Base-by-base conservation (phyloP, 1,284 basidiomycete genomes). In the Boletus semigastroideus region DNA sequence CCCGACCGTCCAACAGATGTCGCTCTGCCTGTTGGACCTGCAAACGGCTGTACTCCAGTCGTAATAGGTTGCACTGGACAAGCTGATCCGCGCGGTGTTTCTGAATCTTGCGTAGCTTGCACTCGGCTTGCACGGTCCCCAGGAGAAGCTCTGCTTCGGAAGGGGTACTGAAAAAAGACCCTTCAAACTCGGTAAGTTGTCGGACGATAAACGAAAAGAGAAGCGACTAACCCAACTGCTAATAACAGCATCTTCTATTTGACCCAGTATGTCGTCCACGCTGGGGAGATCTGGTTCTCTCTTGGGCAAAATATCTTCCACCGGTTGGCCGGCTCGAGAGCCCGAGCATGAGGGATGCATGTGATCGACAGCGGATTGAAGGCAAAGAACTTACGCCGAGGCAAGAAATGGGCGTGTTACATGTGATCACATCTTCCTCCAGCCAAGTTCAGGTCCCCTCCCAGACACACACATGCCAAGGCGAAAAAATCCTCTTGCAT, bases 51-150 rank as follows among this genome's bases (percentile, higher is more conserved):
- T 33, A 49, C 30, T 52, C 20, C 42, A 52, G 17, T 34, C 17
- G 19, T 11, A 52, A 12, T 12, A 28, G 4, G 17, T 48, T 40
- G 30, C 6, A 52, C 5, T 39, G 46, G 19, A 52, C 46, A 4
- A 43, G 41, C 9, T 48, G 50, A 12, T 52, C 46, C 3, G 22
- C 50, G 31, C 13, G n/a, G 7, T 48, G 19, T 38, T 52, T 52
- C 28, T 39, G 34, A n/a, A 52, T 17, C 46, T 33, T 43, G 30
- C n/a, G 7, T 5, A 44, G 25, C 37, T 48, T 52, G 22, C 51
- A 52, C n/a, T 52, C 28, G 2, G 46, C 46, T 36, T 25, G n/a
- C 11, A 20, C 51, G 8, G 51, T 19, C 19, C 48, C 45, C 13
- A 52, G 17, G 34, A 42, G 46, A 0, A 52, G 41, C 22, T 52